Conservation (phyloP, 805 yeast species). For the Metschnikowia rubicola region DNA sequence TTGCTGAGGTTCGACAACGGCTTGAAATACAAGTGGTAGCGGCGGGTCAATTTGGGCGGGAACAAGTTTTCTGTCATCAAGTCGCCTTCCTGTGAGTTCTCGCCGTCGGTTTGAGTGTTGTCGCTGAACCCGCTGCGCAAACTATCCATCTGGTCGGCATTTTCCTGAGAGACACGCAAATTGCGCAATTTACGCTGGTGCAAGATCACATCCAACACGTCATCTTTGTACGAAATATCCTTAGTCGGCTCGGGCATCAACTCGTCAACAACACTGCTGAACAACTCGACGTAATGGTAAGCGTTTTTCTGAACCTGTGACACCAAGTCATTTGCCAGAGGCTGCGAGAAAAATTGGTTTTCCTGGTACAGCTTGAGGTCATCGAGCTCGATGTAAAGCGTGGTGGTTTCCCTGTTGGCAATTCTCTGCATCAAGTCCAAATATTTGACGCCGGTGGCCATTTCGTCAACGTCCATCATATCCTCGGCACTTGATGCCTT, state of each 20-base stretch:
- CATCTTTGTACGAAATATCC: conserved; percentile 76
- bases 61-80: conserved; percentile 49
- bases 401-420: conserved; percentile 76
- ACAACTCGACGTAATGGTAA: conserved; percentile 72
- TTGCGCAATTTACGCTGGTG: conserved; percentile 88
- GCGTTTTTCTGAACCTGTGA: conserved; percentile 70
- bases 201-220: conserved; percentile 86
- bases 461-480: conserved; percentile 9
- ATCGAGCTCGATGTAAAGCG: conserved; percentile 74
- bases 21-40: conserved; percentile 82
- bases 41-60: conserved; percentile 81
- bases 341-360: conserved; percentile 25
- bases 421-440: conserved; percentile 68
- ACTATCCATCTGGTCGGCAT: conserved; percentile 55
- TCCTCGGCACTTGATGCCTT: conserved; percentile 34
- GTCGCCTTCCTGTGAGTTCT: conserved; percentile 12
- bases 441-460: conserved; percentile 50
- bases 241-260: conserved; percentile 84
- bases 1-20: conserved; percentile 59
- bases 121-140: conserved; percentile 33
- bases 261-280: conserved; percentile 71
- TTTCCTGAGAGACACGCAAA: conserved; percentile 64
- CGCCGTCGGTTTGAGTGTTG: conserved; percentile 19
- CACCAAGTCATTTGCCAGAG: conserved; percentile 37
- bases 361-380: conserved; percentile 74